phyloP scores from a whole-genome alignment of 2,329 filamentous ascomycete genomes.

The Catunica adiposa region DNA sequence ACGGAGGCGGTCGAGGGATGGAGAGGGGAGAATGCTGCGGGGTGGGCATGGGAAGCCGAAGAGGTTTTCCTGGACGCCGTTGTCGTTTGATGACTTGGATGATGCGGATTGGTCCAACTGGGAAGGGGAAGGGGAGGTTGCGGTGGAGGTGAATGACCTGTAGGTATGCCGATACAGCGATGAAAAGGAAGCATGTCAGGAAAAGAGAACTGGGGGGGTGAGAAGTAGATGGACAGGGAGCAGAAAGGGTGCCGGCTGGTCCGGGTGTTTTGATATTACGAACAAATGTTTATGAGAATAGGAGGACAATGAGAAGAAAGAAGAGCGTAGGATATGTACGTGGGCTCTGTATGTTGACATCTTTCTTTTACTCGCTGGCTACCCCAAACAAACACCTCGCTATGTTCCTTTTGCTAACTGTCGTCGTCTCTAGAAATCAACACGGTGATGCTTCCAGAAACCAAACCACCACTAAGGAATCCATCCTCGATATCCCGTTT shows the following conservation, averaged over 20 bases:
- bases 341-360: background rate
- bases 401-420: background rate
- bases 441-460: background rate
- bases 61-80: conserved; percentile 43
- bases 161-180: conserved; percentile 20
- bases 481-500: conserved; percentile 12
- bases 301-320: background rate
- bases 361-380: background rate
- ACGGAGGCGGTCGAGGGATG: conserved; percentile 11
- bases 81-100: conserved; percentile 39
- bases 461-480: background rate
- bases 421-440: background rate
- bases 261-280: background rate
- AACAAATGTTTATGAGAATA: background rate
- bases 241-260: background rate
- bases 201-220: conserved; percentile 20
- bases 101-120: conserved; percentile 51
- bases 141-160: conserved; percentile 47
- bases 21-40: conserved; percentile 11
- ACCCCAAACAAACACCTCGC: too few species aligned
- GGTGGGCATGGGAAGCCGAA: conserved; percentile 29
- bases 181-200: conserved; percentile 23
- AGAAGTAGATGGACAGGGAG: background rate
- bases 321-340: background rate
- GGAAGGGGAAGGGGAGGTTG: conserved; percentile 42